phyloP scores from a whole-genome alignment of 2,329 filamentous ascomycete species.

The Fusarium odoratissimum region DNA sequence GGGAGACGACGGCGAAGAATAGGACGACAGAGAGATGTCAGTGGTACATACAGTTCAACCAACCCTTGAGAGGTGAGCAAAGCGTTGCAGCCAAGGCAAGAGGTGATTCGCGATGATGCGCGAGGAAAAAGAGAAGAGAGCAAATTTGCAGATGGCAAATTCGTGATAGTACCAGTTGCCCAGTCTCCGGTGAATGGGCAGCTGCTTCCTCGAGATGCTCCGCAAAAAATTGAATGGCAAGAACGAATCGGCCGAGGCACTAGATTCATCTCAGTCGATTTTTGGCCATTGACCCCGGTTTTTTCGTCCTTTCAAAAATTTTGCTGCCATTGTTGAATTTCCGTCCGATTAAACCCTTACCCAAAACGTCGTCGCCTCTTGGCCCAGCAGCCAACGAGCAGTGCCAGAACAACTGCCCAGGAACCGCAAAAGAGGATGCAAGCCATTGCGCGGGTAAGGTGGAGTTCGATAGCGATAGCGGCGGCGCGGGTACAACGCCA shows the following conservation, averaged over 20 bases:
- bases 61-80: slow-evolving; percentile 18
- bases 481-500: slow-evolving; percentile 30
- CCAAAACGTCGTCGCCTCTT: slow-evolving; percentile 26
- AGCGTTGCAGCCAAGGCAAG: slow-evolving; percentile 1
- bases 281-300: slow-evolving; percentile 29
- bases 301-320: slow-evolving; percentile 9
- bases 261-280: slow-evolving; percentile 22
- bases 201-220: slow-evolving; percentile 20
- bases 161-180: slow-evolving; percentile 16
- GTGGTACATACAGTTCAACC: slow-evolving; percentile 22
- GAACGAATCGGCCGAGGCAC: slow-evolving; percentile 32
- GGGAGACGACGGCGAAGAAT: not conserved
- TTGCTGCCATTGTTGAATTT: slow-evolving; percentile 11
- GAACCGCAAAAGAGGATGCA: slow-evolving; percentile 28
- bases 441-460: slow-evolving; percentile 39
- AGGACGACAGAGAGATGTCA: slow-evolving; percentile 1
- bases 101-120: slow-evolving; percentile 16
- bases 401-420: not conserved
- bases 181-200: slow-evolving; percentile 5
- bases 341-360: slow-evolving; percentile 12
- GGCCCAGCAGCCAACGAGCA: slow-evolving; percentile 17
- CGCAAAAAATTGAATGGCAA: slow-evolving; percentile 34
- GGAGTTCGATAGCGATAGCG: slow-evolving; percentile 39
- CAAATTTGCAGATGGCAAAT: slow-evolving; percentile 40
- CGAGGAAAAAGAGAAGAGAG: slow-evolving; percentile 11